Base-by-base conservation (phyloP, 768 basidiomycete genomes). In the Podaxis rugospora region DNA sequence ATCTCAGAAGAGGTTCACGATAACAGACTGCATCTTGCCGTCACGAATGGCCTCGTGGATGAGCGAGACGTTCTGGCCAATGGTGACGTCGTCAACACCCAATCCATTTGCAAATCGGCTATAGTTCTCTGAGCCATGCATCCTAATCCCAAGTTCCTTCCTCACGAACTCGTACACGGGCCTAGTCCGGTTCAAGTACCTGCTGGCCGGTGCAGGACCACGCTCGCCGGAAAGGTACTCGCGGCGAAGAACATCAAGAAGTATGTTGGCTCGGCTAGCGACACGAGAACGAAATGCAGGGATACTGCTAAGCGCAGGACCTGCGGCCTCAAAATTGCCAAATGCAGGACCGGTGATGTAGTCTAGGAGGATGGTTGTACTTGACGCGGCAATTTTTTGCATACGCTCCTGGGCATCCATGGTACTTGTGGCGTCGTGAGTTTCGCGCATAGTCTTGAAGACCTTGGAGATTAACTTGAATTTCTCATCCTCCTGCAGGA, bases 51-150 rank as follows among this genome's bases (percentile, higher is more conserved):
- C 78, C 80, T 95, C 93, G 60, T 92, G 86, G 56, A 95, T 92
- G 42, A 85, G 73, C 2, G 88, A 82, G 6, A 93, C 80, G 64
- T 85, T 84, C 68, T 87, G 81, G 3, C 93, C 93, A 50, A 88
- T 71, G 9, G 88, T 89, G 39, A 76, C 78, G 50, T 91, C 87
- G 53, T 87, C 86, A 10, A 84, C 79, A 10, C 85, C 87, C 28
- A 87, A 78, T 6, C 90, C 89, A 56, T 82, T 81, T 63, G 75
- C 81, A 65, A 85, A 88, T 6, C 75, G 72, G 44, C 77, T 74
- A 62, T 85, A 77, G 68, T 94, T 94, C 66, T 91, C 89, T 6
- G 80, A 76, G 14, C 92, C 92, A 64, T 92, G 85, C 89, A 92
- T 93, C 65, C 77, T 76, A 62, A 93, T 83, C n/a, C 89, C 90